Evolutionary conservation across 148 eudicot genomes (phyloP).

Genomic region (Vaccinium myrtillus): DNA sequence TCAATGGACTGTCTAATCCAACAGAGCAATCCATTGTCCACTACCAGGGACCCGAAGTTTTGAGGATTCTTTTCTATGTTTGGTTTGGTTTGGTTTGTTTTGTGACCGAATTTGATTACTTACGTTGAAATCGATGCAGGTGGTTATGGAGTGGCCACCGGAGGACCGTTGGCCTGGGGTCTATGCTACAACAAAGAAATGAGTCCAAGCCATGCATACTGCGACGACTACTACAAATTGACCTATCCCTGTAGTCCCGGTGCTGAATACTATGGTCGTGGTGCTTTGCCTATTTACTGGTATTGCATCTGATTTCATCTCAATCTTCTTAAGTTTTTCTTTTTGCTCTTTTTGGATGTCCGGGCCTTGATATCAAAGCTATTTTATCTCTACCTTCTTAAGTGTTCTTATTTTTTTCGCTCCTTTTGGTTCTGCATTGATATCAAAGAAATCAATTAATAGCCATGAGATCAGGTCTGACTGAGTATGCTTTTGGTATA

Average conservation of each 20-base stretch:
- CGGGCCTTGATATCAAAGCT: too few relatives aligned
- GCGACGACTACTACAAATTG: conserved; percentile 74
- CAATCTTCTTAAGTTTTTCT: neutral
- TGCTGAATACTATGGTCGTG: conserved; percentile 84
- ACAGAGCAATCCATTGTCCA: too few relatives aligned
- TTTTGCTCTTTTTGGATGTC: neutral
- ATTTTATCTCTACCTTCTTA: too few relatives aligned
- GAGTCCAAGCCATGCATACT: conserved; percentile 93
- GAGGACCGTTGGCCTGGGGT: conserved; percentile 96
- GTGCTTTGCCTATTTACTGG: conserved; percentile 93
- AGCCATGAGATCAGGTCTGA: neutral
- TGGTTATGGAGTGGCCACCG: conserved; percentile 92
- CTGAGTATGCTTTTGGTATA: neutral
- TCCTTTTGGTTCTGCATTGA: too few relatives aligned
- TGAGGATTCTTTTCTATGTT: neutral
- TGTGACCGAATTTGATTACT: neutral
- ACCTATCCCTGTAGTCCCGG: conserved; percentile 93
- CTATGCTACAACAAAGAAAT: conserved; percentile 90
- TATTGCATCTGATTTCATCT: conserved; percentile 19
- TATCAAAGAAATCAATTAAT: neutral
- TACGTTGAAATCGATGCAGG: conserved; percentile 44
- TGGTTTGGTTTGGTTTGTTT: neutral
- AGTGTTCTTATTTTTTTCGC: too few relatives aligned
- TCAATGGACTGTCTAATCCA: too few relatives aligned
- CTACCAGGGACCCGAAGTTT: too few relatives aligned